phyloP scores from a whole-genome alignment of 805 yeast genomes.

The Kodamaea jinghongensis region DNA sequence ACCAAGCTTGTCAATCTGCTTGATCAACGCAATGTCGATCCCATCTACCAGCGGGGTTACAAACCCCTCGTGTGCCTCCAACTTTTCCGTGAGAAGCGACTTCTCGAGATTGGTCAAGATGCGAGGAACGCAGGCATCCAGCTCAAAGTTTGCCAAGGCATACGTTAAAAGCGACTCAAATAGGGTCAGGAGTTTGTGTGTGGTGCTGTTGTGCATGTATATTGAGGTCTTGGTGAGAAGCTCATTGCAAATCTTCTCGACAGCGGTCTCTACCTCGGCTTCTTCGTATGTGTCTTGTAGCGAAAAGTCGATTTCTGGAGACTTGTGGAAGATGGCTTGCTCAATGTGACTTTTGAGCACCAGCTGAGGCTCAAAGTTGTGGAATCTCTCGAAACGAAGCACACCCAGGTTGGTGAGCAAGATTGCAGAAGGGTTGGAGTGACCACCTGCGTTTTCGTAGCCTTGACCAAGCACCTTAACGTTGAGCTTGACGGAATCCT shows the following conservation, averaged over 20 bases:
- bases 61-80: constrained; percentile 12
- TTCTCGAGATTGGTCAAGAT: too few species aligned
- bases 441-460: constrained; percentile 35
- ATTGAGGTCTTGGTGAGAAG: constrained; percentile 52
- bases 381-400: constrained; percentile 52
- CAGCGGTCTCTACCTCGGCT: constrained; percentile 30
- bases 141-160: too few species aligned
- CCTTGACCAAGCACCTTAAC: constrained; percentile 61
- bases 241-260: constrained; percentile 50
- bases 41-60: constrained; percentile 1
- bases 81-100: too few species aligned
- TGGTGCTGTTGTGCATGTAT: too few species aligned
- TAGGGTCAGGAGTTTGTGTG: too few species aligned
- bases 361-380: constrained; percentile 19
- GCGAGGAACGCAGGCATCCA: too few species aligned
- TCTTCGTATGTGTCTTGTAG: constrained; percentile 21
- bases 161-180: too few species aligned
- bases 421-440: constrained; percentile 44
- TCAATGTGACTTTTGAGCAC: constrained; percentile 68
- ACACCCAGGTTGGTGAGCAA: constrained; percentile 58
- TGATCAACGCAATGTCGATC: constrained; percentile 18
- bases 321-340: constrained; percentile 72
- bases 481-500: constrained; percentile 60
- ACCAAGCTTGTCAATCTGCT: constrained; percentile 25
- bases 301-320: constrained; percentile 42